Evolutionary conservation across 257 asterid genomes (phyloP), one percentile per base, ranked within the genome.

Genomic region (Solanum habrochaites): DNA sequence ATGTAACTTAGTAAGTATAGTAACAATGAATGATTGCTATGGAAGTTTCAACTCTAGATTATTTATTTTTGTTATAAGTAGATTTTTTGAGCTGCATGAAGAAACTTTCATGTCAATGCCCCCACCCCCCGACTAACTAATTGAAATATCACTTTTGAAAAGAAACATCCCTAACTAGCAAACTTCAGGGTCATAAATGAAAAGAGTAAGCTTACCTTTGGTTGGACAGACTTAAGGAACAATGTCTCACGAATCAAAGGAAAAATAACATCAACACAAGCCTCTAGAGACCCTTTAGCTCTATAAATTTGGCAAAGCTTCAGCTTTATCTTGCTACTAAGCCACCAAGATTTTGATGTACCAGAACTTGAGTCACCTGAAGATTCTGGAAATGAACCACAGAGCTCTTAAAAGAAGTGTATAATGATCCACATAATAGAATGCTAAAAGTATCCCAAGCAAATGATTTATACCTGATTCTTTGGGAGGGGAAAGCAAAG

Each of bases 241-340:
- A 96, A 88, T 42, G 96, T 92, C 88, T 95, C 96, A 40, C 91
- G 98, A 89, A 96, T 90, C 89, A 93, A 90, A 20, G 98, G 99
- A 82, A 90, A 93, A 82, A 96, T 89, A 74, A 90, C 91, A 88
- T 94, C 95, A 27, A 89, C 98, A 87, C 93, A 96, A 49, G 88
- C 92, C 90, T 95, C 96, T 13, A 84, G 42, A 74, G 89, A 91
- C 87, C 98, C 98, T 90, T 93, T 93, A 90, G 93, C 92, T 90
- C 92, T 93, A 88, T 93, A 92, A 86, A 96, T 92, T 83, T 93
- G 93, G 75, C 98, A 90, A 91, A 96, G 97, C 92, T 93, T 95
- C 58, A 96, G 86, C 91, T 94, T 96, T 91, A 95, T 93, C 90
- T 91, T 93, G 87, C 94, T 96, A 91, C 91, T 90, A 86, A 87